Evolutionary conservation across 2,329 filamentous ascomycete species (phyloP), one percentile per base, ranked within the genome.

Genomic region (Epichloe sp.): DNA sequence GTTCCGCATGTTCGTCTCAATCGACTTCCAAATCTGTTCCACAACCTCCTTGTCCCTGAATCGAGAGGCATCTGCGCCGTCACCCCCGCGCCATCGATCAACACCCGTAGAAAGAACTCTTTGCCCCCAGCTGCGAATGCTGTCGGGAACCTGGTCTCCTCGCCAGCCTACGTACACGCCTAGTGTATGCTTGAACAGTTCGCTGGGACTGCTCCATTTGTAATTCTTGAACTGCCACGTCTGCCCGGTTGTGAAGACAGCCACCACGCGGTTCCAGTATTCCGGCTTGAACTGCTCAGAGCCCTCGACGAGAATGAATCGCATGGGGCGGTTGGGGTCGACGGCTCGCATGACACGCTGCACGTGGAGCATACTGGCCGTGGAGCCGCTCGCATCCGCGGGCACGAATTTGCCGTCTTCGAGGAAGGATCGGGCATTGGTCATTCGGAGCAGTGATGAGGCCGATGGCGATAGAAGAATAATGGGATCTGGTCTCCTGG

Each of bases 211-310:
- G 58, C 84, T 84, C 88, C 93, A 98, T 69, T 95, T 95, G 78
- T 98, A 98, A 58, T 82, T 86, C 71, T 96, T 95, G 72, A 98
- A 98, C 70, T 98, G 93, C 93, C 93, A 98, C 10, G 85, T 83
- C 71, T 98, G 93, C 36, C 93, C 93, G 0, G 93, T 98, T 0
- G 93, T 98, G 71, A 98, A 97, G 52, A 98, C 90, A 12, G 87
- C 93, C 2, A 96, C 93, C 6, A 98, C 86, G 48, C 90, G 83
- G 61, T 84, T 84, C 93, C 93, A 98, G 73, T 97, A 96, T 64
- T 97, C 90, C 0, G 93, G 93, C 67, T 95, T 95, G 78, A 98
- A 98, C 66, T 93, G 86, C 63, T 94, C 85, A 0, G 90, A 86
- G 17, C 84, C 85, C 66, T 98, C 93, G 50, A 97, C 91, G 40